A percentile compares a stretch with the other conserved stretches of the same genome.
Conservation (phyloP, 169 alveolate genomes). For the Sarcocystis neurona region DNA sequence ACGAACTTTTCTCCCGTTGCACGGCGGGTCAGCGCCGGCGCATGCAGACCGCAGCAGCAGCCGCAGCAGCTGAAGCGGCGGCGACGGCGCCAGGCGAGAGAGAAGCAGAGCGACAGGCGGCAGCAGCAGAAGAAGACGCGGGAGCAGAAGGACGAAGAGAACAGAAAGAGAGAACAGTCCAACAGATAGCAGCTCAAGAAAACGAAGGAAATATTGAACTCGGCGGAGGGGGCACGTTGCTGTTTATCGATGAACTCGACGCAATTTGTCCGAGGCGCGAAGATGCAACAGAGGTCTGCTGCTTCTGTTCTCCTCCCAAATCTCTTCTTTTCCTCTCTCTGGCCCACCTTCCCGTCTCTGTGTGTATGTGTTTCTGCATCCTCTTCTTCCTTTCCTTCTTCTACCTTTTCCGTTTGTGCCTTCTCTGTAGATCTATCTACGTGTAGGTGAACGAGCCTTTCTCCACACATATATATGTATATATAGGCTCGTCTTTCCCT, state of each 20-base stretch:
- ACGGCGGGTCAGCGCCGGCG: background rate
- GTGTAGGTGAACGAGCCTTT: too few relatives aligned
- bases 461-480: too few relatives aligned
- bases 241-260: conserved; percentile 69
- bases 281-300: conserved; percentile 59
- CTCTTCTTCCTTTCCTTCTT: background rate
- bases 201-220: too few relatives aligned
- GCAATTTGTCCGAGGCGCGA: conserved; percentile 71
- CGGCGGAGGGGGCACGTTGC: conserved; percentile 46
- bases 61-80: background rate
- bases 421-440: too few relatives aligned
- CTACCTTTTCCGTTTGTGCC: too few relatives aligned
- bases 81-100: background rate
- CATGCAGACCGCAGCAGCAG: background rate
- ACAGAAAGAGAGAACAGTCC: background rate
- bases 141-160: background rate
- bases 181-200: too few relatives aligned
- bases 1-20: conserved; percentile 21
- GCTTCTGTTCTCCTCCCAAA: background rate
- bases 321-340: background rate
- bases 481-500: too few relatives aligned
- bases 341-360: background rate
- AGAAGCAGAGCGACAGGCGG: background rate
- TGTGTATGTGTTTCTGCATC: background rate
- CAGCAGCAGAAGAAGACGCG: background rate